These are phyloP conservation scores for Parafenestella ontariensis DNA, from an alignment of 2,329 filamentous ascomycete genomes.

Conservation along the genomic window DNA sequence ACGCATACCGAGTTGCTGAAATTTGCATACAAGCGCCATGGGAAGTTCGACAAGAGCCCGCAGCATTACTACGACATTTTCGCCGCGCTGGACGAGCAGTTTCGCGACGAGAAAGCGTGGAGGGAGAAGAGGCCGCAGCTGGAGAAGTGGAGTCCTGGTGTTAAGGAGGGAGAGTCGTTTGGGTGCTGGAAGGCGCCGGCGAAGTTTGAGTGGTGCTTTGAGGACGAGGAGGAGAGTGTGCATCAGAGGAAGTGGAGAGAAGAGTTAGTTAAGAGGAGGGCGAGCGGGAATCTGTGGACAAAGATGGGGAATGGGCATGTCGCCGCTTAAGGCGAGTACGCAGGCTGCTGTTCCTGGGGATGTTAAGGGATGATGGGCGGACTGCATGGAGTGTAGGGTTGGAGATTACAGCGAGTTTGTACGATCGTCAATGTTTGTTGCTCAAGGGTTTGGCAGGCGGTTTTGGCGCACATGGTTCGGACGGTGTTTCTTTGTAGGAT, in stretches of 20 bases:
- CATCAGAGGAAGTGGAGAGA: conserved; percentile 19
- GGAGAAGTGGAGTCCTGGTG: conserved; percentile 28
- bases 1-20: conserved; percentile 27
- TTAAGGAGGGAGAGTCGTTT: conserved; percentile 17
- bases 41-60: conserved; percentile 23
- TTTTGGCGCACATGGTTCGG: too few relatives aligned
- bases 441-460: too few relatives aligned
- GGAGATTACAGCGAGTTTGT: too few relatives aligned
- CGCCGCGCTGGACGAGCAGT: conserved; percentile 19
- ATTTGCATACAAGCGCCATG: conserved; percentile 23
- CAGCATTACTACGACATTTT: conserved; percentile 27
- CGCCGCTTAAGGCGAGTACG: too few relatives aligned
- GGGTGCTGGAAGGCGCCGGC: conserved; percentile 26
- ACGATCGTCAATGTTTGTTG: too few relatives aligned
- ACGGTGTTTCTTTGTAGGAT: too few relatives aligned
- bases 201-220: conserved; percentile 23
- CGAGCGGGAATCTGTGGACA: conserved; percentile 20
- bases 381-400: too few relatives aligned
- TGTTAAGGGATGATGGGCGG: too few relatives aligned
- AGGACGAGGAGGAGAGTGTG: conserved; percentile 22
- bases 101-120: conserved; percentile 22
- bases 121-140: conserved; percentile 18
- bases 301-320: background rate
- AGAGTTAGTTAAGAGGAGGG: conserved; percentile 25
- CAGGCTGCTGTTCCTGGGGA: too few relatives aligned